Percentiles rank a stretch among this genome's conserved stretches.
phyloP scores from a whole-genome alignment of 2,329 filamentous ascomycete genomes.

The Clonostachys solani region DNA sequence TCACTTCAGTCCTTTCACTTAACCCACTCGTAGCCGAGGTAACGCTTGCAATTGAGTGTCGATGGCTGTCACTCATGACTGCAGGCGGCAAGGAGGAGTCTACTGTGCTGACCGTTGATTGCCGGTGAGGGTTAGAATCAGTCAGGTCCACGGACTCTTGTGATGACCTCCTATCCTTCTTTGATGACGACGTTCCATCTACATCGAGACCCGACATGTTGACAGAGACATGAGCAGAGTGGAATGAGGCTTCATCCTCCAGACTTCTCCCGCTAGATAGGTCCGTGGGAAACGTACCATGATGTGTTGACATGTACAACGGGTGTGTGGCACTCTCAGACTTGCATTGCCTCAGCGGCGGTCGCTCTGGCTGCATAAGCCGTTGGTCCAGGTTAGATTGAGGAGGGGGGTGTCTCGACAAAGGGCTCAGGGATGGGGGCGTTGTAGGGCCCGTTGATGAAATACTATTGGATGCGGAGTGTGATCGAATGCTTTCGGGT shows the following conservation, averaged over 20 bases:
- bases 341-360: not conserved
- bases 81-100: conserved; percentile 1
- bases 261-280: too few relatives aligned
- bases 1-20: not conserved
- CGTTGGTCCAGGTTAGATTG: conserved; percentile 1
- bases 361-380: not conserved
- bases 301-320: too few relatives aligned
- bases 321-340: not conserved
- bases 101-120: conserved; percentile 2
- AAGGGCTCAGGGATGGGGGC: too few relatives aligned
- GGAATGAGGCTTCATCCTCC: too few relatives aligned
- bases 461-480: conserved; percentile 1
- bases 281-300: too few relatives aligned
- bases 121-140: not conserved
- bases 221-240: too few relatives aligned
- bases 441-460: not conserved
- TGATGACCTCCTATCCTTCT: too few relatives aligned
- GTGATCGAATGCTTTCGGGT: conserved; percentile 1
- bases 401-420: not conserved
- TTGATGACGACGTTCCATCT: too few relatives aligned
- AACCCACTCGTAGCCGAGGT: not conserved
- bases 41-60: conserved; percentile 1
- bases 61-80: not conserved
- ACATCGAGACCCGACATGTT: too few relatives aligned
- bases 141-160: too few relatives aligned